Conservation (phyloP, 352 stramenopile genomes). For the Thraustochytrium sp. region DNA sequence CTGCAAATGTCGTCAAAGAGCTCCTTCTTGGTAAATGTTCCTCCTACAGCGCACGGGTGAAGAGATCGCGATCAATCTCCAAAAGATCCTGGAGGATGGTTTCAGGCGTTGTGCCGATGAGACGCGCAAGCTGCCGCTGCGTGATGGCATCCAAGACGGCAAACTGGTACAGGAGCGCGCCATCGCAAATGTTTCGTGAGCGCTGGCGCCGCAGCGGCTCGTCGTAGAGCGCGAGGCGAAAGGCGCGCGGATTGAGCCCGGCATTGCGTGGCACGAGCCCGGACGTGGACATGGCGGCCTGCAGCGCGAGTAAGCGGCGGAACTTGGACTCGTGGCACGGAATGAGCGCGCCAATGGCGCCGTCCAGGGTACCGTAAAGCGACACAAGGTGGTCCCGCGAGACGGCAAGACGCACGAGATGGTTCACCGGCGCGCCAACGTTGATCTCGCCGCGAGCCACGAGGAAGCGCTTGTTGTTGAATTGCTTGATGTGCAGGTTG, state of each 20-base stretch:
- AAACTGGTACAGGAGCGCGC: constrained; percentile 66
- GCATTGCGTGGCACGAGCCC: constrained; percentile 50
- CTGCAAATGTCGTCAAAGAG: background rate
- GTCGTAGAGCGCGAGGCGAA: constrained; percentile 53
- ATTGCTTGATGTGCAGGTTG: constrained; percentile 77
- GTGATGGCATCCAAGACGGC: constrained; percentile 71
- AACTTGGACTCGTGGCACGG: constrained; percentile 70
- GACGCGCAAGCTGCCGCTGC: constrained; percentile 73
- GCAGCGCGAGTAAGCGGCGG: constrained; percentile 71
- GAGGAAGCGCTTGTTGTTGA: constrained; percentile 64
- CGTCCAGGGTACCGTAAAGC: constrained; percentile 69
- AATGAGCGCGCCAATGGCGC: constrained; percentile 64
- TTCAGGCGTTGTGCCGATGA: constrained; percentile 76
- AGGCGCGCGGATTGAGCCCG: constrained; percentile 71
- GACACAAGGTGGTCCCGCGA: constrained; percentile 59
- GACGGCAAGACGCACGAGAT: background rate
- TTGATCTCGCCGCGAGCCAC: constrained; percentile 62
- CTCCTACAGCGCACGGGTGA: background rate
- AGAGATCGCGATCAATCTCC: constrained; percentile 58
- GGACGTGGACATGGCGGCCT: constrained; percentile 80
- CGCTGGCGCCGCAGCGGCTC: constrained; percentile 3
- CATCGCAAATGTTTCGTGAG: constrained; percentile 29
- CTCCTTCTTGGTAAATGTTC: background rate
- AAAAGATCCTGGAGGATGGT: constrained; percentile 76
- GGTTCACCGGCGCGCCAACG: background rate